Evolutionary conservation across 208 protist genomes (phyloP).

Genomic region (Novymonas esmeraldas): DNA sequence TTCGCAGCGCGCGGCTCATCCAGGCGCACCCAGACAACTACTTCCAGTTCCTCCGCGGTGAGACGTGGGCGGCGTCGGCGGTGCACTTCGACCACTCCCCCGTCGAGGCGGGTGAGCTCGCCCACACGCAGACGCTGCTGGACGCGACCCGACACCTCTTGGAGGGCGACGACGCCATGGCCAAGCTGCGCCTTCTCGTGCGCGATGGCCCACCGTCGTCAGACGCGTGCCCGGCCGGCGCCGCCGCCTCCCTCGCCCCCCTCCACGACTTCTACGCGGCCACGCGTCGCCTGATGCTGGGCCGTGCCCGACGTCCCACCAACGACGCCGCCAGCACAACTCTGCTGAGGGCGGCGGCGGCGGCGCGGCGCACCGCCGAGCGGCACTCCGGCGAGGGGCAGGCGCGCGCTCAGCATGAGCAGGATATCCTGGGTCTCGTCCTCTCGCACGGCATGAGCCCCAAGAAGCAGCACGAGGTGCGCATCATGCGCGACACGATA

Average conservation of each 20-base stretch:
- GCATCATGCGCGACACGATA: conserved; percentile 72
- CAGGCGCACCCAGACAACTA: conserved; percentile 82
- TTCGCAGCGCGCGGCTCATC: conserved; percentile 62
- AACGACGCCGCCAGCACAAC: conserved; percentile 65
- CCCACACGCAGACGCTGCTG: conserved; percentile 48
- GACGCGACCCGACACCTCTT: conserved; percentile 42
- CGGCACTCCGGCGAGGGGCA: not conserved
- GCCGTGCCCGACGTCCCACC: conserved; percentile 22
- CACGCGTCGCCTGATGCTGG: conserved; percentile 43
- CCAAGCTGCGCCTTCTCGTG: conserved; percentile 42
- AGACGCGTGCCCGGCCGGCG: not conserved
- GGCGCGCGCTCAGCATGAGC: conserved; percentile 11
- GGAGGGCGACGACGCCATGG: conserved; percentile 30
- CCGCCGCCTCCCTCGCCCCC: not conserved
- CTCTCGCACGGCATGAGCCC: conserved; percentile 73
- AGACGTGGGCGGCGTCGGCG: conserved; percentile 19
- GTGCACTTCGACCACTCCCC: conserved; percentile 47
- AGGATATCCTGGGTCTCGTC: conserved; percentile 57
- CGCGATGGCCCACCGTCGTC: conserved; percentile 52
- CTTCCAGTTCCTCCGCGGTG: conserved; percentile 57
- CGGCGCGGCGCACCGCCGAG: not conserved
- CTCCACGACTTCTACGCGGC: conserved; percentile 33
- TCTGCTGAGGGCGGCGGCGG: conserved; percentile 18
- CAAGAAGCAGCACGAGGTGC: conserved; percentile 92
- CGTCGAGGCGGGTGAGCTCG: conserved; percentile 54